phyloP scores from a whole-genome alignment of 192 early-diverging fungal species.

The Ambispora gerdemannii region DNA sequence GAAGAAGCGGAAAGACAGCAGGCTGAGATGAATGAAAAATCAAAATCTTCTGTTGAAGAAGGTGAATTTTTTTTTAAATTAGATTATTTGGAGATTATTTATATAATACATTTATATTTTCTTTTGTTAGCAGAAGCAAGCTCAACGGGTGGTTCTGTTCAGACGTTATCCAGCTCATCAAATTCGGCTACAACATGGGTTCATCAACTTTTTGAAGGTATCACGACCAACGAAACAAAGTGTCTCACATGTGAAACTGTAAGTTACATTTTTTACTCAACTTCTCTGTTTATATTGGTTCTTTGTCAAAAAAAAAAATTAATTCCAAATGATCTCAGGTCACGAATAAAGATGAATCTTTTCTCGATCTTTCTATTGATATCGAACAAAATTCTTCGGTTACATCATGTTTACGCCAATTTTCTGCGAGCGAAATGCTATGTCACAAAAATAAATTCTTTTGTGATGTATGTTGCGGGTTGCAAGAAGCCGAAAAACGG shows the following conservation, averaged over 20 bases:
- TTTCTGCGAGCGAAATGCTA: conserved; percentile 92
- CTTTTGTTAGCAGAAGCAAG: conserved; percentile 28
- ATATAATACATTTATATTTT: conserved; percentile 17
- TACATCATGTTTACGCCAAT: conserved; percentile 91
- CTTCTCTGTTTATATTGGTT: neutral
- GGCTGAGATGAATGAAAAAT: conserved; percentile 8
- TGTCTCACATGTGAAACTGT: conserved; percentile 96
- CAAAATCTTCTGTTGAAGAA: conserved; percentile 17
- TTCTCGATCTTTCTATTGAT: conserved; percentile 95
- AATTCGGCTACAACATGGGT: conserved; percentile 75
- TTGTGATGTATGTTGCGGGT: conserved; percentile 89
- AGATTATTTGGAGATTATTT: conserved; percentile 1
- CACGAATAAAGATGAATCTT: conserved; percentile 89
- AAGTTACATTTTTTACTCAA: conserved; percentile 26
- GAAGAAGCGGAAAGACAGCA: conserved; percentile 13
- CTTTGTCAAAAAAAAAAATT: conserved; percentile 8
- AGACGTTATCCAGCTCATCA: conserved; percentile 31
- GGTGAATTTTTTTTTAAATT: conserved; percentile 27
- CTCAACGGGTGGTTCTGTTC: conserved; percentile 36
- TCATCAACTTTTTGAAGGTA: conserved; percentile 92
- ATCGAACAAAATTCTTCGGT: conserved; percentile 94
- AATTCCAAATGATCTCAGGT: conserved; percentile 44
- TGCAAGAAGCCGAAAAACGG: conserved; percentile 96
- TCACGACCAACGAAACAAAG: conserved; percentile 93
- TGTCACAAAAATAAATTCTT: conserved; percentile 98